Evolutionary conservation across 768 basidiomycete species (phyloP).

Genomic region (Fibroporia radiculosa): DNA sequence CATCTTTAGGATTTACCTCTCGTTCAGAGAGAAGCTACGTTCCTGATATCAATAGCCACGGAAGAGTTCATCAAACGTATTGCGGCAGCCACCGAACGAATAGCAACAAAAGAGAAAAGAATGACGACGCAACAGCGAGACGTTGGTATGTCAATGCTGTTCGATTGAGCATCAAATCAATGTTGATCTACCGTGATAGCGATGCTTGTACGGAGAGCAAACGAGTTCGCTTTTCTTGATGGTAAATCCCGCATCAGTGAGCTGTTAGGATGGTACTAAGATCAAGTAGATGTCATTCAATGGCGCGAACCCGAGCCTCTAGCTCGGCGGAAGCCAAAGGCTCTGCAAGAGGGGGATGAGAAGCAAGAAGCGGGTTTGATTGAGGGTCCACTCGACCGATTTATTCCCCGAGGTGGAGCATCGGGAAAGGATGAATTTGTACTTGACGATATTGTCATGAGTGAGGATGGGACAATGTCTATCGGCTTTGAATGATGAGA

Average conservation of each 20-base stretch:
- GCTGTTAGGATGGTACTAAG: background rate
- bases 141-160: conserved; percentile 46
- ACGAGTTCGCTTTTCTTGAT: conserved; percentile 75
- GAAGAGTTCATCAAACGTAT: conserved; percentile 83
- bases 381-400: conserved; percentile 42
- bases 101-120: conserved; percentile 65
- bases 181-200: conserved; percentile 35
- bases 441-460: conserved; percentile 35
- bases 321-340: conserved; percentile 36
- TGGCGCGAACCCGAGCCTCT: conserved; percentile 39
- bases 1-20: conserved; percentile 62
- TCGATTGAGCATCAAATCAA: background rate
- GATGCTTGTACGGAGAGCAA: conserved; percentile 52
- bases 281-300: conserved; percentile 46
- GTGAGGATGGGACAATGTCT: conserved; percentile 58
- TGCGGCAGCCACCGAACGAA: conserved; percentile 59
- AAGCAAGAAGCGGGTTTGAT: conserved; percentile 14
- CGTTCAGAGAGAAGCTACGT: conserved; percentile 68
- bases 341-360: conserved; percentile 14
- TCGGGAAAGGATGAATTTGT: conserved; percentile 15
- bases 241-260: conserved; percentile 31
- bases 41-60: conserved; percentile 75
- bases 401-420: conserved; percentile 26
- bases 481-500: conserved; percentile 2
- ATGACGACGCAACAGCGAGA: conserved; percentile 74